Conservation (phyloP, 441 rosid species). For the Geranium incanum region DNA sequence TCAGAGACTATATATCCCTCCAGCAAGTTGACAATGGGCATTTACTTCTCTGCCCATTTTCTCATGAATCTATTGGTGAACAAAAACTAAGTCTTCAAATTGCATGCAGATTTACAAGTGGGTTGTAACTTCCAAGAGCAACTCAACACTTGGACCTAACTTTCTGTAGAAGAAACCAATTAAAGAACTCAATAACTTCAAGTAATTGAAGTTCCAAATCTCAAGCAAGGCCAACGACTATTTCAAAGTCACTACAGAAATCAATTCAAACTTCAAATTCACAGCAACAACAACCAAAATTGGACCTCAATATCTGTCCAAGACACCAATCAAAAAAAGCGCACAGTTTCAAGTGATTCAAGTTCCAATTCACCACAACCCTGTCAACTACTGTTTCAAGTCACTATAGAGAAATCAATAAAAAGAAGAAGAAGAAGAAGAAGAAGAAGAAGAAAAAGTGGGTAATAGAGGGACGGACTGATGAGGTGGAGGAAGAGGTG, state of each 20-base stretch:
- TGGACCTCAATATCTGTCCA: too few species aligned
- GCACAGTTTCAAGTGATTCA: too few species aligned
- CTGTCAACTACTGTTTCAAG: too few species aligned
- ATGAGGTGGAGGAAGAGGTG: constrained; percentile 40
- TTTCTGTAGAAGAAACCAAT: background rate
- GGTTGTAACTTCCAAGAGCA: background rate
- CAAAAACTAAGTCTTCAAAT: too few species aligned
- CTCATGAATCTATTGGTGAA: background rate
- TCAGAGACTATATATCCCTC: background rate
- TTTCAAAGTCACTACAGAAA: background rate
- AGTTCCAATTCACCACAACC: too few species aligned
- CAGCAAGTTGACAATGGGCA: background rate
- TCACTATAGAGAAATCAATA: too few species aligned
- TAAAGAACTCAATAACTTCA: background rate
- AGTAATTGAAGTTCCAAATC: background rate
- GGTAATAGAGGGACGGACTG: too few species aligned
- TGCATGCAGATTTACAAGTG: background rate
- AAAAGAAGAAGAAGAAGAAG: too few species aligned
- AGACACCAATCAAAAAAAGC: too few species aligned
- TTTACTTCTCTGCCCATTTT: background rate
- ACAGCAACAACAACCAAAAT: too few species aligned
- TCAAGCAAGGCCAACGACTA: too few species aligned
- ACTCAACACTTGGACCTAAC: background rate
- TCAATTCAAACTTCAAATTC: background rate
- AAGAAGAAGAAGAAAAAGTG: too few species aligned